Base-by-base conservation (phyloP, 83 land plant species). In the Picea engelmannii region DNA sequence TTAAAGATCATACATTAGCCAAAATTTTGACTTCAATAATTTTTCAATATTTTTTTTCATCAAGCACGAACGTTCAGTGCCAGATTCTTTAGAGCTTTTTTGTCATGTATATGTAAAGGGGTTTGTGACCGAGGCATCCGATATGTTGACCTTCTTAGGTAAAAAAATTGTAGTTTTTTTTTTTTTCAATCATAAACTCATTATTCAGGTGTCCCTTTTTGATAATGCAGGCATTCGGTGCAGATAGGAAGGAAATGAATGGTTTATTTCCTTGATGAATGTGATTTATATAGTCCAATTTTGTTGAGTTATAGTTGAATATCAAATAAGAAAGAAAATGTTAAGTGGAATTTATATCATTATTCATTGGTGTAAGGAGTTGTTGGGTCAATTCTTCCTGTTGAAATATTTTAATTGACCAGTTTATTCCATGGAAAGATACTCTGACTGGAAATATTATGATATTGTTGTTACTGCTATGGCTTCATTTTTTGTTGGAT, bases 21-120 rank as follows among this genome's bases (percentile, higher is more conserved):
- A 35, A 35, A 35, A 35, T 35, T 35, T 35, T 35, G 38, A 35
- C 38, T 35, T 35, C 38, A 35, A 35, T 2, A 35, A 35, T 2
- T 35, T 35, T 35, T 2, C 38, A 35, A 35, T 35, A 35, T 1
- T 35, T 2, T 35, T 35, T 35, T 35, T 1, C 38, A 35, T 31
- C 59, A 81, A 78, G 18, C 96, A 96, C 95, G 99, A 95, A 84
- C 84, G 96, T 73, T 91, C 96, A 55, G 80, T 87, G 90, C 98
- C 98, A 10, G 98, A 97, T 79, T 73, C 94, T 78, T 90, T 92
- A 21, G 98, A 88, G 67, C 94, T 97, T 60, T 95, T 88, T 82
- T 80, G 87, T 17, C 84, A 97, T 88, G 89, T 95, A 6, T 94
- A 90, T 84, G 91, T 80, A 62, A 97, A 97, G 82, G 96, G 96